phyloP scores from a whole-genome alignment of 140 eudicot species.

The Cichorium intybus region DNA sequence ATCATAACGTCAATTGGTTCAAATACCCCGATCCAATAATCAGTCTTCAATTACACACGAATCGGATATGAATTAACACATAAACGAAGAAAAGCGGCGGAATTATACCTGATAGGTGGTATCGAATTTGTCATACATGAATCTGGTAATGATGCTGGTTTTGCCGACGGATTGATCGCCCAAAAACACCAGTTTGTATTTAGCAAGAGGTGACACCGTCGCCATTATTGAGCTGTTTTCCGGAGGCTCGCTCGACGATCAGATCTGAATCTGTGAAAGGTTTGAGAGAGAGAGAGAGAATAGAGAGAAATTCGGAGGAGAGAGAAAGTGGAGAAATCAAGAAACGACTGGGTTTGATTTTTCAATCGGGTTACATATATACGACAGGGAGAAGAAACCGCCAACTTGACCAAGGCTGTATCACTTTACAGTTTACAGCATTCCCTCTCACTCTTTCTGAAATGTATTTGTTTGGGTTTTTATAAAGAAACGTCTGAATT shows the following conservation, averaged over 20 bases:
- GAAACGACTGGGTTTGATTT: constrained; percentile 15
- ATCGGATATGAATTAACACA: not conserved
- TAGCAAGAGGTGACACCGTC: constrained; percentile 66
- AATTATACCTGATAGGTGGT: constrained; percentile 67
- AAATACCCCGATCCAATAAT: constrained; percentile 9
- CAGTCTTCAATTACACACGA: constrained; percentile 11
- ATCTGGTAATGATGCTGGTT: constrained; percentile 72
- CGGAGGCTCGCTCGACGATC: constrained; percentile 17
- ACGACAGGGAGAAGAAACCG: constrained; percentile 25
- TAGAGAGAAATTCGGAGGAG: constrained; percentile 16
- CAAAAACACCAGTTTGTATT: constrained; percentile 60
- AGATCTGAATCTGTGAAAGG: constrained; percentile 44
- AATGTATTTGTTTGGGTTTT: not conserved
- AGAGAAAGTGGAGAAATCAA: constrained; percentile 24
- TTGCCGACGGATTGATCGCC: constrained; percentile 83
- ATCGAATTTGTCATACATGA: constrained; percentile 78
- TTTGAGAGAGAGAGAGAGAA: constrained; percentile 26
- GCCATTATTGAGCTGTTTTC: constrained; percentile 39
- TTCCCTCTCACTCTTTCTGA: not conserved
- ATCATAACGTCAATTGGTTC: not conserved
- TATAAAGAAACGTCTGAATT: not conserved
- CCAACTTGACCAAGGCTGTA: constrained; percentile 21
- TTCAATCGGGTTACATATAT: constrained; percentile 31
- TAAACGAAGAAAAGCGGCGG: not conserved
- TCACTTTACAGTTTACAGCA: not conserved